Base-by-base conservation (phyloP, 225 moss, liverwort and hornwort species). In the Bryoerythrophyllum caledonicum region DNA sequence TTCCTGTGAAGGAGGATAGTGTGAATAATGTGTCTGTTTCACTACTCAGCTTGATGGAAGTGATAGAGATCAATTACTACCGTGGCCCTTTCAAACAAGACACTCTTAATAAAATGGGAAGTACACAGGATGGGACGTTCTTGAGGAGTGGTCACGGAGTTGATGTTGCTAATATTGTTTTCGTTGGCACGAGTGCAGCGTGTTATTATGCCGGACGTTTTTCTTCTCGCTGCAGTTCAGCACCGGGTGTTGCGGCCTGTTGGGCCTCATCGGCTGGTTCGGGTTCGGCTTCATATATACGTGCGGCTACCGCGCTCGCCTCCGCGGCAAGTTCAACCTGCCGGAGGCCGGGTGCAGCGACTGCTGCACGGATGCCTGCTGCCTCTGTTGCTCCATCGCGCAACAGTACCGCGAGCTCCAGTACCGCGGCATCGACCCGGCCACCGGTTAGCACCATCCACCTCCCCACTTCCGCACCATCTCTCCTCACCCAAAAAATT, bases 371-470 rank as follows among this genome's bases (percentile, higher is more conserved):
- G 91, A 91, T 6, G 81, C 20, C 26, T 91, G 80, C 25, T 91
- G 89, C 27, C 46, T n/a, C 1, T 0, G 0, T 9, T 87, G 82
- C 74, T 87, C 89, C 17, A 14, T 74, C 3, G 41, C 85, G 10
- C 91, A 91, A 63, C 78, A 89, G 60, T 76, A 80, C 70, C 85
- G 91, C 3, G 91, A 91, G 74, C 84, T 91, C 14, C 20, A 69
- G 3, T 25, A 72, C 57, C 89, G 86, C 24, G 83, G 81, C 68
- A 23, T 89, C 21, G 55, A 89, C 65, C 89, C 91, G 17, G 37
- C 68, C 28, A 75, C 81, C 2, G 91, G 71, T 71, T 12, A 27
- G 88, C 83, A 40, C 34, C 78, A 56, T 17, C 48, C 4, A 43
- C 15, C 17, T 56, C 10, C 23, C 12, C 24, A 55, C 38, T 35